phyloP scores from a whole-genome alignment of 495 filamentous ascomycete species.

The Peziza echinospora region DNA sequence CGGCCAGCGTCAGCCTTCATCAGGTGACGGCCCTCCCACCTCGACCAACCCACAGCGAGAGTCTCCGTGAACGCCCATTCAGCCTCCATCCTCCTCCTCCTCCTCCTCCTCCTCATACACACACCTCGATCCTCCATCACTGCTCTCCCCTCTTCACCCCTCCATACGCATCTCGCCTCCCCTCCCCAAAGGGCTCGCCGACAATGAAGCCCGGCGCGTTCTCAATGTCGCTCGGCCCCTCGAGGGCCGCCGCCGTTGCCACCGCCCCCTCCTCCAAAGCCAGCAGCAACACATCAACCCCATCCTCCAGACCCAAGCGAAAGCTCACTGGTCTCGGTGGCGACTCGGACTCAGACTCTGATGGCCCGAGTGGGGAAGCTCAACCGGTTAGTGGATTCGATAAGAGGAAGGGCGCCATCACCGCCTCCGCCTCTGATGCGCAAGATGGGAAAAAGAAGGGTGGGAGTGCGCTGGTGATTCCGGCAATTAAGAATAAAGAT shows the following conservation, averaged over 20 bases:
- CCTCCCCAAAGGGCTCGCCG: constrained; percentile 4
- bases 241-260: too few species aligned
- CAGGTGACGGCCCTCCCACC: too few species aligned
- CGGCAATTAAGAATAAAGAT: constrained; percentile 42
- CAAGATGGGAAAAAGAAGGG: constrained; percentile 22
- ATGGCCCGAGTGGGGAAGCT: constrained; percentile 8
- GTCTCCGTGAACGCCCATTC: too few species aligned
- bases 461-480: constrained; percentile 39
- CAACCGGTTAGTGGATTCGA: constrained; percentile 42
- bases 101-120: not conserved
- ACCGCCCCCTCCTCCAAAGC: constrained; percentile 8
- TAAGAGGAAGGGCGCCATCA: constrained; percentile 27
- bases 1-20: too few species aligned
- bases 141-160: constrained; percentile 12
- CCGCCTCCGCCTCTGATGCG: constrained; percentile 24
- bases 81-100: not conserved
- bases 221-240: constrained; percentile 22
- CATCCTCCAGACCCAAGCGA: too few species aligned
- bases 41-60: too few species aligned
- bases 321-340: constrained; percentile 21
- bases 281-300: constrained; percentile 8
- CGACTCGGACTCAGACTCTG: constrained; percentile 24
- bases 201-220: constrained; percentile 7
- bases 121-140: not conserved
- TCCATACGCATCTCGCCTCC: constrained; percentile 1